Base-by-base conservation (phyloP, 179 eudicot genomes). In the Patellifolia procumbens region DNA sequence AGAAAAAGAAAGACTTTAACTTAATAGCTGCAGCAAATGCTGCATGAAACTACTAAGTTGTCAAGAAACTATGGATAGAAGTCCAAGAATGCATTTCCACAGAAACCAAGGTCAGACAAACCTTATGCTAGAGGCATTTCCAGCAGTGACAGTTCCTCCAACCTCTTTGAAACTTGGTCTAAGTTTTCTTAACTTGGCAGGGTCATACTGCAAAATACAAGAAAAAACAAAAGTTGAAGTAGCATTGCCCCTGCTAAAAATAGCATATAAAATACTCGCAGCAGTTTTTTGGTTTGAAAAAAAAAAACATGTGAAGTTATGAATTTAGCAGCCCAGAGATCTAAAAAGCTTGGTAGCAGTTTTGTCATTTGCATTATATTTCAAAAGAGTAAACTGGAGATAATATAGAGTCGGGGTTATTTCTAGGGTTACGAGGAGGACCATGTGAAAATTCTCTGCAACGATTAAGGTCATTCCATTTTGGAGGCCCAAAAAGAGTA, bases 71-170 rank as follows among this genome's bases (percentile, higher is more conserved):
- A 6, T 73, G 5, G n/a, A 19, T n/a, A n/a, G n/a, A n/a, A n/a
- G n/a, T n/a, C 11, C 0, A 63, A 20, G 19, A 58, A 22, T 13
- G 2, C 22, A 72, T 48, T n/a, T 11, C 7, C 19, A 16, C 5
- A 24, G 31, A 77, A 7, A 65, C 24, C 17, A 6, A 51, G 15
- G 0, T 22, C 15, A 34, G n/a, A 46, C 74, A 62, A 69, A 86
- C 88, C 88, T 86, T 48, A 86, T 86, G 80, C 82, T 84, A 35
- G 89, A 86, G 65, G 89, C 89, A 77, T 86, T 86, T 75, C 89
- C 89, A 74, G 89, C 87, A 68, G 89, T 86, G 53, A 86, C 89
- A 60, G 84, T 74, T 24, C 88, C 88, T 69, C 89, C 89, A 80
- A 73, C 68, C 60, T 46, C 70, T 81, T 86, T 86, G 76, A 86